Evolutionary conservation across 192 early-diverging fungal genomes (phyloP).

Genomic region (Pilobolus umbonatus): DNA sequence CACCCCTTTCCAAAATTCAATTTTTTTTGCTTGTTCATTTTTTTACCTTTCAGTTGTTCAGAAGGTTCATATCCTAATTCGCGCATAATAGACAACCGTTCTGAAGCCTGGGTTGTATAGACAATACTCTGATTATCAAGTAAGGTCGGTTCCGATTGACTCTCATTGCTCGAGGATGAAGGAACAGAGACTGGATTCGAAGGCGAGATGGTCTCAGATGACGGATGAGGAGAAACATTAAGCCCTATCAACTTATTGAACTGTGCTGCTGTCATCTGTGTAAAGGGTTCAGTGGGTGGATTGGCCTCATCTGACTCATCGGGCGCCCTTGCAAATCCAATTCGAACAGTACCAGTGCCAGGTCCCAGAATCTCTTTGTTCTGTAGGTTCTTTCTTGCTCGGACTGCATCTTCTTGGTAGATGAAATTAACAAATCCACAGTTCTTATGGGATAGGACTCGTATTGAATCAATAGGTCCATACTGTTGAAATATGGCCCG

Average conservation of each 20-base stretch:
- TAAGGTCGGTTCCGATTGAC: too few species aligned
- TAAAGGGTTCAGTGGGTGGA: constrained; percentile 2
- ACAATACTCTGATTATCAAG: not conserved
- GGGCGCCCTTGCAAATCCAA: constrained; percentile 33
- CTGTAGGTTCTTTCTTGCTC: constrained; percentile 81
- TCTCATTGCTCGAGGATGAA: too few species aligned
- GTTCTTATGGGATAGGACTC: constrained; percentile 92
- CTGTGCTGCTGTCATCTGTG: not conserved
- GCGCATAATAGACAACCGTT: constrained; percentile 32
- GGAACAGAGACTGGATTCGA: not conserved
- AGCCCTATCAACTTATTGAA: not conserved
- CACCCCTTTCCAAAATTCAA: not conserved
- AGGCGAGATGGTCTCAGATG: not conserved
- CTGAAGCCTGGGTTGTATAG: constrained; percentile 22
- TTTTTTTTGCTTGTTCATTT: not conserved
- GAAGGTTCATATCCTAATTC: constrained; percentile 9
- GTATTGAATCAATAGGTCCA: constrained; percentile 88
- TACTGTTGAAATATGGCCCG: constrained; percentile 70
- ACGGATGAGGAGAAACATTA: constrained; percentile 1
- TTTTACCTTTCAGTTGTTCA: constrained; percentile 5
- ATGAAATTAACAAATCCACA: constrained; percentile 98
- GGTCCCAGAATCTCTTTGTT: constrained; percentile 79
- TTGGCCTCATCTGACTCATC: constrained; percentile 3
- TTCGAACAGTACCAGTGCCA: constrained; percentile 61
- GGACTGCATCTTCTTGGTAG: constrained; percentile 81